Conservation (phyloP, 2,329 filamentous ascomycete genomes). For the Cordyceps tenuipes region DNA sequence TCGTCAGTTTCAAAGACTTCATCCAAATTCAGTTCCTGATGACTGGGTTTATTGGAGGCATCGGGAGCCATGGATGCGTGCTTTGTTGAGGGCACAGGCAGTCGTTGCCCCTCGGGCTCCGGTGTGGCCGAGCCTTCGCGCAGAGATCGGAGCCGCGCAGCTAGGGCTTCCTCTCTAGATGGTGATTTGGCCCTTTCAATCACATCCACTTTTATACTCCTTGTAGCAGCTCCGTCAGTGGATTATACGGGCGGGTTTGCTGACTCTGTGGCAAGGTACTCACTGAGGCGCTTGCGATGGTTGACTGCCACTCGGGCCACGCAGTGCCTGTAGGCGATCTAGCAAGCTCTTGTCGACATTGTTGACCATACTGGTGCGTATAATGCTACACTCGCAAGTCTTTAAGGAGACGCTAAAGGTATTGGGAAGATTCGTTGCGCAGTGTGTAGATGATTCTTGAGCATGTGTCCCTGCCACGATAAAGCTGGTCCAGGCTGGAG, state of each 20-base stretch:
- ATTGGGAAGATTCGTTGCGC: background rate
- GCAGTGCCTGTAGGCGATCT: slow-evolving; percentile 46
- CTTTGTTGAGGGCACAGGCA: background rate
- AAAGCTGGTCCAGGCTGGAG: background rate
- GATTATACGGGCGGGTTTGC: background rate
- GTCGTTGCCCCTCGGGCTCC: background rate
- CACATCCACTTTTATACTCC: slow-evolving; percentile 23
- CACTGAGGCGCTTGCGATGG: slow-evolving; percentile 30
- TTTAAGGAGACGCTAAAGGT: background rate
- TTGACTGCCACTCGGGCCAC: slow-evolving; percentile 29
- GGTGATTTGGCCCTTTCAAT: slow-evolving; percentile 35
- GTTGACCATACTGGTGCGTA: slow-evolving; percentile 21
- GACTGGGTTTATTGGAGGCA: background rate
- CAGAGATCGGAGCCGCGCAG: slow-evolving; percentile 43
- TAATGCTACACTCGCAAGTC: background rate
- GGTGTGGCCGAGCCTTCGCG: slow-evolving; percentile 29
- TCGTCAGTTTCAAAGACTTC: slow-evolving; percentile 40
- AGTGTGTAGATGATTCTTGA: background rate
- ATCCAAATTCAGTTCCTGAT: slow-evolving; percentile 28
- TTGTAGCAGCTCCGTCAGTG: background rate
- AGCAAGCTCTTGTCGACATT: slow-evolving; percentile 40
- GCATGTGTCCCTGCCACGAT: background rate
- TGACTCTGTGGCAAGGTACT: background rate
- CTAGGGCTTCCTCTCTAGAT: slow-evolving; percentile 42
- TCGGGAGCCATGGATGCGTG: background rate